A percentile compares a stretch with the other conserved stretches of the same genome.
These are phyloP conservation scores for Stagonosporopsis chrysanthemi DNA, from an alignment of 2,329 filamentous ascomycete genomes.

Conservation along the genomic window DNA sequence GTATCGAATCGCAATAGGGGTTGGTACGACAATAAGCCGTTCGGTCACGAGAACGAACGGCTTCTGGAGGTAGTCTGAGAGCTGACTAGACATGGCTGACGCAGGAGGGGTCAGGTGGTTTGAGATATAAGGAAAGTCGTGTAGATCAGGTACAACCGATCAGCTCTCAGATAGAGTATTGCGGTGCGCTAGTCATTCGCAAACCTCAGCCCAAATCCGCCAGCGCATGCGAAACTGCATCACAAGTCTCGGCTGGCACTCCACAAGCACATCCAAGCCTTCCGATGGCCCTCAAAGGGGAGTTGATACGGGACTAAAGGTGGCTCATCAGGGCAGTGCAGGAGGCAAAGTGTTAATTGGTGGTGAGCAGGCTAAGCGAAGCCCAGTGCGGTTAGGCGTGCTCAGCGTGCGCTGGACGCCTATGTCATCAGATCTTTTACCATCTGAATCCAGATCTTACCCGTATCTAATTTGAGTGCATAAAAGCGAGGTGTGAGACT, in stretches of 20 bases:
- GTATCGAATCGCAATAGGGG: conserved; percentile 16
- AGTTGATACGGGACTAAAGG: background rate
- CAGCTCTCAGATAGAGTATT: background rate
- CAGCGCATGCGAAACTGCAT: background rate
- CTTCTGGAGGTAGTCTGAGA: conserved; percentile 6
- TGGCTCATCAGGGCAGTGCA: conserved; percentile 15
- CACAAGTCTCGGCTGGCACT: conserved; percentile 4
- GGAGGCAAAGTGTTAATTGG: background rate
- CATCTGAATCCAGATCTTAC: background rate
- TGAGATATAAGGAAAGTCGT: background rate
- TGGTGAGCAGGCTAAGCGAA: conserved; percentile 1
- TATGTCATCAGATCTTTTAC: background rate
- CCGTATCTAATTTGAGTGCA: conserved; percentile 7
- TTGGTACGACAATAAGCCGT: conserved; percentile 21
- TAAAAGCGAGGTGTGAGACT: background rate
- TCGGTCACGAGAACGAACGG: conserved; percentile 18
- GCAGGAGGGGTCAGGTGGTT: background rate
- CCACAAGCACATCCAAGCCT: conserved; percentile 11
- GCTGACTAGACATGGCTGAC: conserved; percentile 6
- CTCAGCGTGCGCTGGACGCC: conserved; percentile 5
- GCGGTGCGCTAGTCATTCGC: background rate
- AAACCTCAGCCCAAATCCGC: background rate
- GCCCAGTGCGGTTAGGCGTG: background rate
- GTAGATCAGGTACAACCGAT: background rate
- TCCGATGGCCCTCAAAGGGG: background rate